phyloP scores from a whole-genome alignment of 2,329 filamentous ascomycete species.

The Piedraia hortae region DNA sequence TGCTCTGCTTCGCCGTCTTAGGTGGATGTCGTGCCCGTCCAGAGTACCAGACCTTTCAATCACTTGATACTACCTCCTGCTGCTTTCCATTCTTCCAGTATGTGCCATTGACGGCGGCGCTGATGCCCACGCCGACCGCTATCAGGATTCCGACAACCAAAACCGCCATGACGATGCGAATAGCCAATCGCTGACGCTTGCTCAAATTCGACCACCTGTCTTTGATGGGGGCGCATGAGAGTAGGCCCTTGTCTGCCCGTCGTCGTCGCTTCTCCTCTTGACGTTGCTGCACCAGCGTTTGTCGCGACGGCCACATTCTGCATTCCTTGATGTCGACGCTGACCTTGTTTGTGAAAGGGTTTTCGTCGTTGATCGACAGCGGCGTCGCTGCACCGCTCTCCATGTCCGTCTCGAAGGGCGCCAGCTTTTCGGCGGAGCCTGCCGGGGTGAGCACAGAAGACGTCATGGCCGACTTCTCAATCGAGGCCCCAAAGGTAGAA shows the following conservation, averaged over 20 bases:
- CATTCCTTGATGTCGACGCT: constrained; percentile 21
- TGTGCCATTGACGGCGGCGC: constrained; percentile 20
- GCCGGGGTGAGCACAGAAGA: too few species aligned
- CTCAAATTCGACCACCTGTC: constrained; percentile 14
- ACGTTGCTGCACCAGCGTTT: constrained; percentile 19
- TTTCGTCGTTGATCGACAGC: constrained; percentile 10
- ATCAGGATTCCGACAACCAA: constrained; percentile 20
- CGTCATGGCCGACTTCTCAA: too few species aligned
- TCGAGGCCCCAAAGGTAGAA: too few species aligned
- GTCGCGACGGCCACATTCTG: constrained; percentile 24
- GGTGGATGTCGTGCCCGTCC: too few species aligned
- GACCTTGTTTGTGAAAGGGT: constrained; percentile 15
- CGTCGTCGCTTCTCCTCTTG: constrained; percentile 12
- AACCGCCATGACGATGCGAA: constrained; percentile 19
- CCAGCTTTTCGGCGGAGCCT: too few species aligned
- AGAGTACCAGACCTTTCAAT: too few species aligned
- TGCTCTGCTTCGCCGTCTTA: too few species aligned
- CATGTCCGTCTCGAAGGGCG: constrained; percentile 16
- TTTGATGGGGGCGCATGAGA: constrained; percentile 8
- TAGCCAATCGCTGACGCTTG: constrained; percentile 18
- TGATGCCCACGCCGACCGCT: constrained; percentile 22
- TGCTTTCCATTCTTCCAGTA: constrained; percentile 16
- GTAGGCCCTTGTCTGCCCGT: constrained; percentile 12
- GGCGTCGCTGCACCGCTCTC: constrained; percentile 9
- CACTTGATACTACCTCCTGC: constrained; percentile 1